Evolutionary conservation across 441 rosid genomes (phyloP), one percentile per base, ranked within the genome.

Genomic region (Eruca vesicaria): DNA sequence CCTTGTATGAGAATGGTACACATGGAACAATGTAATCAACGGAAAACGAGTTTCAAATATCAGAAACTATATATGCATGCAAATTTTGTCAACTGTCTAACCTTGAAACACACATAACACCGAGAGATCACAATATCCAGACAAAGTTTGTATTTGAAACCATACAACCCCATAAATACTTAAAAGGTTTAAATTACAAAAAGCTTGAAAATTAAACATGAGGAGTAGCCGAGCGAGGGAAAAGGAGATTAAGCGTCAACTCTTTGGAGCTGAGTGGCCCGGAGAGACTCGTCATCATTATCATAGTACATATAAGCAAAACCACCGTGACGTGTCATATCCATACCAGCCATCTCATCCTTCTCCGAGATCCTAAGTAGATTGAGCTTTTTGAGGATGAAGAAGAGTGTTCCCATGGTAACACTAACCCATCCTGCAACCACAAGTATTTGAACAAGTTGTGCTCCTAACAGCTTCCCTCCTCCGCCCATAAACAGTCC

Each of bases 401-500:
- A 86, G 61, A 93, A 93, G 71, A 93, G 70, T 7, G 92, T 81
- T 4, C 98, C 96, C 98, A 93, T 93, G 2, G 95, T 89, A 0
- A 82, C 93, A 68, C 92, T 91, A n/a, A 93, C 98, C 92, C 93
- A 91, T 59, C 93, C 97, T 0, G 63, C 63, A n/a, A 93, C 83
- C 61, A 89, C 95, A 63, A 91, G 9, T 19, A 93, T 85, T 72
- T 91, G 95, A 7, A 91, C 77, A 26, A 91, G 16, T 21, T 93
- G 95, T 33, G 98, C 98, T 10, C 79, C 98, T 65, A 90, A 68
- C 1, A 91, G 86, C 88, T 61, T 87, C 41, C 95, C 93, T 4
- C 97, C 97, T 3, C 98, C 98, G 0, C 98, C 97, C 98, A 89
- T 88, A 6, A 93, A 83, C 59, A 93, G 69, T 28, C 98, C 98